Conservation (phyloP, 2,329 filamentous ascomycete genomes). For the Aspergillus unguis region DNA sequence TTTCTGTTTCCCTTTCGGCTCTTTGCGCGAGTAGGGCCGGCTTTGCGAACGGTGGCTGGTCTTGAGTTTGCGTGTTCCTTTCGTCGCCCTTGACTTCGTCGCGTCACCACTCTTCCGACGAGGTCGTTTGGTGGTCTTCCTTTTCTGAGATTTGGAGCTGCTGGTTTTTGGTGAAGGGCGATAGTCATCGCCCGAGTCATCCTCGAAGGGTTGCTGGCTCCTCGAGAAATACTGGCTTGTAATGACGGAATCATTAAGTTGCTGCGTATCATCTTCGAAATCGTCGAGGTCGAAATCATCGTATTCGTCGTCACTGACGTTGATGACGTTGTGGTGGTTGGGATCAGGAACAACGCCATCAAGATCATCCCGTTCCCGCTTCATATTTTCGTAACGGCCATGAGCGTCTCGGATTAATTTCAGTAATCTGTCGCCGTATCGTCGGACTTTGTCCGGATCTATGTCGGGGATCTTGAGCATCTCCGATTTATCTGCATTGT, state of each 20-base stretch:
- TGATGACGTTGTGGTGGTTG: conserved; percentile 47
- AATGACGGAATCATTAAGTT: conserved; percentile 24
- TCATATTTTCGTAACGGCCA: conserved; percentile 43
- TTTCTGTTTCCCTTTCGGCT: conserved; percentile 26
- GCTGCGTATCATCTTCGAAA: conserved; percentile 26
- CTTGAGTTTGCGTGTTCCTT: conserved; percentile 24
- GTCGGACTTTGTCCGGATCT: conserved; percentile 44
- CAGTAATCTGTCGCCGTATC: conserved; percentile 44
- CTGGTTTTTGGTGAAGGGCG: conserved; percentile 15
- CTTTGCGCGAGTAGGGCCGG: conserved; percentile 25
- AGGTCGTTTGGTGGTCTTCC: conserved; percentile 23
- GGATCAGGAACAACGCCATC: conserved; percentile 48
- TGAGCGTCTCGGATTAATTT: conserved; percentile 41
- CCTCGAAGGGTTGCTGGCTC: conserved; percentile 20
- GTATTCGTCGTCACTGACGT: conserved; percentile 34
- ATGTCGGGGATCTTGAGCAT: conserved; percentile 28
- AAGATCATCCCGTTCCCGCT: conserved; percentile 43
- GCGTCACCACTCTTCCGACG: conserved; percentile 26
- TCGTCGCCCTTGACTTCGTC: conserved; percentile 19
- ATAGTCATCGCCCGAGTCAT: conserved; percentile 22
- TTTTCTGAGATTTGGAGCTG: conserved; percentile 25
- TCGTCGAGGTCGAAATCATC: conserved; percentile 29
- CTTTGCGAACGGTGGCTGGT: conserved; percentile 20
- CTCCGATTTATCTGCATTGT: conserved; percentile 33
- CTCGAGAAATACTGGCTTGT: conserved; percentile 36